These are phyloP conservation scores for Elaeis guineensis DNA, from an alignment of 176 grass and related monocot species.

Conservation along the genomic window DNA sequence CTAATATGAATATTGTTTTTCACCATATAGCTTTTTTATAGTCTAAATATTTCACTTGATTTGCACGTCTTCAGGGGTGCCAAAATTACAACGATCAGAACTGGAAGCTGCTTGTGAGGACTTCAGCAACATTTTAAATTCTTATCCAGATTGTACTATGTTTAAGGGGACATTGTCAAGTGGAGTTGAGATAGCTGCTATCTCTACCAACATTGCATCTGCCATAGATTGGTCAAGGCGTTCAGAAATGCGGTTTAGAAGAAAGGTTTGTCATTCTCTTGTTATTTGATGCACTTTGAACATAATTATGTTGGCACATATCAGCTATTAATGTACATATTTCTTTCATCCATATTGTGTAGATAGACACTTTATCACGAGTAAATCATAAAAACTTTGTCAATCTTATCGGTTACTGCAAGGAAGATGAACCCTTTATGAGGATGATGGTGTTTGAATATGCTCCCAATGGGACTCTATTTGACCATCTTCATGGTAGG, in stretches of 20 bases:
- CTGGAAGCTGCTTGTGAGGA: constrained; percentile 79
- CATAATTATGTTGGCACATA: no score
- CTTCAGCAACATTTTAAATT: constrained; percentile 90
- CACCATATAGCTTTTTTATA: background rate
- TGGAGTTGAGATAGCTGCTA: constrained; percentile 69
- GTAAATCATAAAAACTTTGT: constrained; percentile 93
- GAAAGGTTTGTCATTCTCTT: constrained; percentile 47
- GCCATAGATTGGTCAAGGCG: constrained; percentile 59
- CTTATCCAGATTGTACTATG: constrained; percentile 52
- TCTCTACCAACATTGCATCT: constrained; percentile 53
- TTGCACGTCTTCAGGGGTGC: constrained; percentile 40
- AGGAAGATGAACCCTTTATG: constrained; percentile 82
- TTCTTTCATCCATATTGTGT: no score
- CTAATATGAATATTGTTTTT: background rate
- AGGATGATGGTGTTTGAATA: constrained; percentile 96
- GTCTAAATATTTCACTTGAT: background rate
- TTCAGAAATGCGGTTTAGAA: constrained; percentile 64
- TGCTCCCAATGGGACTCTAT: constrained; percentile 75
- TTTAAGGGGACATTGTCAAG: constrained; percentile 89
- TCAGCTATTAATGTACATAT: no score
- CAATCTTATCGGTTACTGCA: constrained; percentile 77
- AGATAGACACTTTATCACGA: constrained; percentile 78
- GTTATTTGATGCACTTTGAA: constrained; percentile 14
- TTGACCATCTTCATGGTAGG: constrained; percentile 84
- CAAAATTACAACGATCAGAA: constrained; percentile 63